These are phyloP conservation scores for Serendipita sp. DNA, from an alignment of 768 basidiomycete genomes.

Conservation along the genomic window DNA sequence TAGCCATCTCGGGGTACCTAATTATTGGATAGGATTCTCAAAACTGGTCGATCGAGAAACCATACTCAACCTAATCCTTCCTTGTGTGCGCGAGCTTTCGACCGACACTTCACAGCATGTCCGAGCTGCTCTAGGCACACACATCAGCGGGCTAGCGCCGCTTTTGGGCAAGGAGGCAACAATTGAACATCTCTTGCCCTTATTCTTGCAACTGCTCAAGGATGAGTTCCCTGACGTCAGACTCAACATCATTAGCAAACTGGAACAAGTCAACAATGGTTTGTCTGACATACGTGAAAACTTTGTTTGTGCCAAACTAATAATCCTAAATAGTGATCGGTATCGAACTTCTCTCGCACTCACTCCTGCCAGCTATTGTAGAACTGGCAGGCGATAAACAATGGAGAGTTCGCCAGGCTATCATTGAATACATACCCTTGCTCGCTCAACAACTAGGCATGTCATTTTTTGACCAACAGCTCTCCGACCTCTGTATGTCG, in stretches of 20 bases:
- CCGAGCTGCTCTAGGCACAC: conserved; percentile 85
- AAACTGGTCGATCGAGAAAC: conserved; percentile 87
- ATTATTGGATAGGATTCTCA: conserved; percentile 57
- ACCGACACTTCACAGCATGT: conserved; percentile 94
- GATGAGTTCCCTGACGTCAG: conserved; percentile 98
- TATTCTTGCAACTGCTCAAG: conserved; percentile 91
- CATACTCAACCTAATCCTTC: conserved; percentile 81
- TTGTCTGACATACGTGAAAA: conserved; percentile 15
- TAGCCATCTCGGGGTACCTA: background rate
- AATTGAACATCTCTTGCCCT: conserved; percentile 86
- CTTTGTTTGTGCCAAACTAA: background rate
- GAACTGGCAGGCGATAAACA: conserved; percentile 98
- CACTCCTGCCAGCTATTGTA: conserved; percentile 91
- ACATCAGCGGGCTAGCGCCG: conserved; percentile 92
- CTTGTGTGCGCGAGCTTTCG: conserved; percentile 86
- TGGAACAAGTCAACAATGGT: conserved; percentile 91
- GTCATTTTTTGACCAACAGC: conserved; percentile 92
- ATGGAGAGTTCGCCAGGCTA: conserved; percentile 98
- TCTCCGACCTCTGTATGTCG: conserved; percentile 94
- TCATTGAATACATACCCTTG: conserved; percentile 99
- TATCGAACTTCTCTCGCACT: conserved; percentile 84
- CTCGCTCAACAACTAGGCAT: conserved; percentile 96
- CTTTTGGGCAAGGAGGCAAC: conserved; percentile 86
- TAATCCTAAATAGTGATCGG: conserved; percentile 60
- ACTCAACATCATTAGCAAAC: conserved; percentile 94